phyloP scores from a whole-genome alignment of 495 filamentous ascomycete species.

The Hapsidospora chrysogenum region DNA sequence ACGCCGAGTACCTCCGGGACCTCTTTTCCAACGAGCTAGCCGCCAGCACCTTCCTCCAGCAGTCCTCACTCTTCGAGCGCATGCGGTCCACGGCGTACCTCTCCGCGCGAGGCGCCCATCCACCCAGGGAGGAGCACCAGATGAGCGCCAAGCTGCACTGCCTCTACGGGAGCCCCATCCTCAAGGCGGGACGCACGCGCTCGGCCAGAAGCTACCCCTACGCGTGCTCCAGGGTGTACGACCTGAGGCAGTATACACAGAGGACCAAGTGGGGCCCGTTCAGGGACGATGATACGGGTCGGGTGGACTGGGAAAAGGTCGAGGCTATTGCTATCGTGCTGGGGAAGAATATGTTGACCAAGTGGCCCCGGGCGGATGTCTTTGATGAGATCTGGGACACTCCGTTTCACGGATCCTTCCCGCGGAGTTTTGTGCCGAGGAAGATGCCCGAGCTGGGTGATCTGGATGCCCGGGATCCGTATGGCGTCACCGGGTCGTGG shows the following conservation, averaged over 20 bases:
- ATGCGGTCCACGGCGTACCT: constrained; percentile 12
- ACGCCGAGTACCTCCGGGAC: constrained; percentile 27
- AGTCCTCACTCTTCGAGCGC: constrained; percentile 35
- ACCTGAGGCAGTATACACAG: constrained; percentile 42
- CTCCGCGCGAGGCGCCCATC: neutral
- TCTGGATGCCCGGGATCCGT: constrained; percentile 37
- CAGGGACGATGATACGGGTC: constrained; percentile 26
- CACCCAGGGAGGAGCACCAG: constrained; percentile 22
- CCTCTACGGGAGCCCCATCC: constrained; percentile 35
- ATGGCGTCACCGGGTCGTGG: constrained; percentile 42
- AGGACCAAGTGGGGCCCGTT: constrained; percentile 46
- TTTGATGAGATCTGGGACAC: constrained; percentile 30
- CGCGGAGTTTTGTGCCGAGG: constrained; percentile 24
- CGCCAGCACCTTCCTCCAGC: constrained; percentile 27
- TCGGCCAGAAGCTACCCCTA: constrained; percentile 26
- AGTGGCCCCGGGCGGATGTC: constrained; percentile 21
- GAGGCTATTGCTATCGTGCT: constrained; percentile 48
- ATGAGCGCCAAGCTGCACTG: constrained; percentile 45
- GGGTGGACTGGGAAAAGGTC: constrained; percentile 54
- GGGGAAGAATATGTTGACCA: constrained; percentile 31
- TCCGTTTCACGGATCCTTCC: constrained; percentile 35
- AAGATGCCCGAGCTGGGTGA: constrained; percentile 14
- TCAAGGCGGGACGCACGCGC: constrained; percentile 11
- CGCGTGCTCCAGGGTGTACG: constrained; percentile 45
- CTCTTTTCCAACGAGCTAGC: constrained; percentile 21